Percentiles rank a stretch among this genome's conserved stretches.
Evolutionary conservation across 208 protist genomes (phyloP).

Genomic region (Crithidia sp.): DNA sequence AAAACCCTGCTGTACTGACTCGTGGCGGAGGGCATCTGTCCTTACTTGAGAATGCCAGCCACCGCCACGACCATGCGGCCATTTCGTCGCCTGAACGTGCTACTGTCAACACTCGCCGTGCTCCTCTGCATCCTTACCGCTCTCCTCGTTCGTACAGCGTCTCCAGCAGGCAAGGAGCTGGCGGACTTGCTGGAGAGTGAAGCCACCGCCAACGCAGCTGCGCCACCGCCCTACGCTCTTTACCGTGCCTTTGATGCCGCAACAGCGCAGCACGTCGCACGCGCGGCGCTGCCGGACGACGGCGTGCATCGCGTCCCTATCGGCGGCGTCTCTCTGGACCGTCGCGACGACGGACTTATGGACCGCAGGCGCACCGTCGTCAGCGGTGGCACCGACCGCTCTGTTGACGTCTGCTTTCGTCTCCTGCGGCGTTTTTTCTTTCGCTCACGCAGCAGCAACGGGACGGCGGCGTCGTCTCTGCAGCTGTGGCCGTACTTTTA

Average conservation of each 20-base stretch:
- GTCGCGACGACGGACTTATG: neutral
- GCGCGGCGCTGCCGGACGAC: neutral
- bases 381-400: neutral
- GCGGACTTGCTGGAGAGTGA: constrained; percentile 5
- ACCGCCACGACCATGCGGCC: too few relatives aligned
- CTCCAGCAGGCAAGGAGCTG: neutral
- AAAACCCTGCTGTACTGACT: too few relatives aligned
- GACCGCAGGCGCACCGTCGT: neutral
- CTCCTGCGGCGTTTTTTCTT: neutral
- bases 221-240: constrained; percentile 15
- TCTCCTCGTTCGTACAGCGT: neutral
- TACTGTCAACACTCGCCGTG: too few relatives aligned
- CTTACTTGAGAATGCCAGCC: too few relatives aligned
- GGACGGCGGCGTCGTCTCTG: neutral
- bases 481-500: constrained; percentile 44
- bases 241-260: constrained; percentile 9
- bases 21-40: too few relatives aligned
- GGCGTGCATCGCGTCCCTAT: neutral
- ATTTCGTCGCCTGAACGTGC: too few relatives aligned
- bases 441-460: neutral
- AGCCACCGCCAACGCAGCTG: neutral
- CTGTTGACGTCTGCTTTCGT: neutral
- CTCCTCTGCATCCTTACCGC: too few relatives aligned
- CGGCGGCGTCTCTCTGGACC: neutral
- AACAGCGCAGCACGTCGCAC: neutral